Evolutionary conservation across 2,329 filamentous ascomycete genomes (phyloP).

Genomic region (Simplicillium aogashimaense): DNA sequence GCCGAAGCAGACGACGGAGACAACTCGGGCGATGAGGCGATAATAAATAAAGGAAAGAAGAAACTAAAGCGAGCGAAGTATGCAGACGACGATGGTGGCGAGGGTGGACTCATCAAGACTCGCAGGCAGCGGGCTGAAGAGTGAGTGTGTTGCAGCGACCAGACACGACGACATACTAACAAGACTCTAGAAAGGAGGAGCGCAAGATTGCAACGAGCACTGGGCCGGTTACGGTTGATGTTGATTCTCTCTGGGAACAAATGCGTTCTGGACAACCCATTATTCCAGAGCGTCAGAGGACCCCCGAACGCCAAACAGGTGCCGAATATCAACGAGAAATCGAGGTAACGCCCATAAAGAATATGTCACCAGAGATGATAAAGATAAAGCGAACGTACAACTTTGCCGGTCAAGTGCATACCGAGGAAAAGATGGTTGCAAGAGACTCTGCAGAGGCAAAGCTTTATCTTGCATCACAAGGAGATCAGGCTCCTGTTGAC

Average conservation of each 20-base stretch:
- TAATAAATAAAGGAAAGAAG: conserved; percentile 54
- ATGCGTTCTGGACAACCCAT: conserved; percentile 40
- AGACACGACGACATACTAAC: conserved; percentile 6
- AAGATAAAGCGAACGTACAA: conserved; percentile 64
- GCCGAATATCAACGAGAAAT: conserved; percentile 1
- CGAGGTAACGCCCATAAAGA: conserved; percentile 2
- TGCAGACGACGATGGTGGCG: conserved; percentile 33
- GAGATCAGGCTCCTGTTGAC: conserved; percentile 15
- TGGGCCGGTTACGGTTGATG: conserved; percentile 58
- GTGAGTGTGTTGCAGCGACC: conserved; percentile 25
- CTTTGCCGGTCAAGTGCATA: conserved; percentile 63
- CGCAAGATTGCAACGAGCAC: conserved; percentile 38
- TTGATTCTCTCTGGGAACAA: conserved; percentile 60
- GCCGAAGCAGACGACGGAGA: conserved; percentile 34
- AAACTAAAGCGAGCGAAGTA: conserved; percentile 35
- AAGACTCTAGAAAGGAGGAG: conserved; percentile 41
- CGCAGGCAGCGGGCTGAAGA: conserved; percentile 58
- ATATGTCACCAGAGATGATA: conserved; percentile 32
- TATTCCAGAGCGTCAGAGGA: conserved; percentile 3
- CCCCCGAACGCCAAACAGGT: neutral
- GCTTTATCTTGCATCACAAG: conserved; percentile 48
- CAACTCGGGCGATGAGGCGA: conserved; percentile 64
- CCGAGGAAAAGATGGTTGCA: conserved; percentile 60
- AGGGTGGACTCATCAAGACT: conserved; percentile 61
- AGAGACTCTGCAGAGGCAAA: conserved; percentile 56